These are phyloP conservation scores for Glycyrrhiza uralensis DNA, from an alignment of 306 rosid genomes.

Conservation along the genomic window DNA sequence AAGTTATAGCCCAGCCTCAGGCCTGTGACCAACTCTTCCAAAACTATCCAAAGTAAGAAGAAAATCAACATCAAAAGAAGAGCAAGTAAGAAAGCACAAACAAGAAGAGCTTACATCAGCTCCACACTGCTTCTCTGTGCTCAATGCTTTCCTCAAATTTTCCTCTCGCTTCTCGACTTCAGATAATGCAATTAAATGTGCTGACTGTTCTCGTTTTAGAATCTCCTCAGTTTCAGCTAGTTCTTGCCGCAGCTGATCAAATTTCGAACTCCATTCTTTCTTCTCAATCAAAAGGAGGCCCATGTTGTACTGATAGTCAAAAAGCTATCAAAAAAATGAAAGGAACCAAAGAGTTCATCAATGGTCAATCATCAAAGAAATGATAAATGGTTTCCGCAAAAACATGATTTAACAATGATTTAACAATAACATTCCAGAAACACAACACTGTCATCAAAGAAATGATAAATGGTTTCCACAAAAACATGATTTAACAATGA, in stretches of 20 bases:
- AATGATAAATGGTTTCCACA: slow-evolving; percentile 5
- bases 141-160: slow-evolving; percentile 58
- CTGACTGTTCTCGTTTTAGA: slow-evolving; percentile 72
- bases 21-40: neutral
- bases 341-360: slow-evolving; percentile 11
- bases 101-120: slow-evolving; percentile 52
- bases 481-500: neutral
- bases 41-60: slow-evolving; percentile 8
- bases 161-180: slow-evolving; percentile 76
- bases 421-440: neutral
- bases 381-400: neutral
- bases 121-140: slow-evolving; percentile 66
- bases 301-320: slow-evolving; percentile 86
- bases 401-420: neutral
- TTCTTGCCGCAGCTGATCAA: slow-evolving; percentile 54
- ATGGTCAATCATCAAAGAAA: slow-evolving; percentile 6
- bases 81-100: neutral
- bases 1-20: neutral
- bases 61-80: neutral
- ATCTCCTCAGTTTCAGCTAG: slow-evolving; percentile 76
- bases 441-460: neutral
- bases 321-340: slow-evolving; percentile 52
- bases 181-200: slow-evolving; percentile 67
- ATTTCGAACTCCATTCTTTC: slow-evolving; percentile 65
- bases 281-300: slow-evolving; percentile 90